Base-by-base conservation (phyloP, 1,139 yeast species). In the Pichia sorboxylosa region DNA sequence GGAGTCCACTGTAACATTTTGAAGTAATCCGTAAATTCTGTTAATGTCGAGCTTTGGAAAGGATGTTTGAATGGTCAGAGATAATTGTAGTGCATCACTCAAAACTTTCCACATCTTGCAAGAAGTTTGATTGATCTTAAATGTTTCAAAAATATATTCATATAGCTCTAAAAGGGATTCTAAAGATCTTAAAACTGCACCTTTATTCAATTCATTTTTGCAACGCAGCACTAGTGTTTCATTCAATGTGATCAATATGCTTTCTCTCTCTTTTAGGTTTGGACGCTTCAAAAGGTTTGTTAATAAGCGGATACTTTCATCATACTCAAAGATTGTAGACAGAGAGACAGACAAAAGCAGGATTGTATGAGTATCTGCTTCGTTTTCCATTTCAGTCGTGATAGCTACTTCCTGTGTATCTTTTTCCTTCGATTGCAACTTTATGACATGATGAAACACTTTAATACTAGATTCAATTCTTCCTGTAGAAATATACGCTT, bases 401-500 rank as follows among this genome's bases (percentile, higher is more conserved):
- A 40, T 33, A 24, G 24, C 37, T 19, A 21, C 20, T 39, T 65
- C 67, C 2, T 52, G 47, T 1, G 10, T 15, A 7, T 28, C 29
- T 0, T 70, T 62, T 7, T n/a, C 6, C 25, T 14, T 14, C 14
- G 25, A 23, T 23, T 70, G 69, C 13, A 81, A 45, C 17, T 63
- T 59, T 26, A 70, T 49, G 0, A 90, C 84, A 39, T 75, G 74
- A 25, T 61, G 64, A 47, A 85, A 82, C 2, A 92, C 96, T 50
- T 81, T 85, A 7, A 70, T 66, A 0, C 95, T 84, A 3, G 97
- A 94, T 38, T 81, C 90, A 30, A 77, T 61, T 41, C 95, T 66
- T 5, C 98, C 98, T 54, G 93, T 73, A 28, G 75, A 71, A 36
- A 68, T 64, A 52, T 90, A 90, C 0, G 96, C 92, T 53, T 92